Conservation (phyloP, 139 green algal genomes). For the Chlorella sorokiniana region DNA sequence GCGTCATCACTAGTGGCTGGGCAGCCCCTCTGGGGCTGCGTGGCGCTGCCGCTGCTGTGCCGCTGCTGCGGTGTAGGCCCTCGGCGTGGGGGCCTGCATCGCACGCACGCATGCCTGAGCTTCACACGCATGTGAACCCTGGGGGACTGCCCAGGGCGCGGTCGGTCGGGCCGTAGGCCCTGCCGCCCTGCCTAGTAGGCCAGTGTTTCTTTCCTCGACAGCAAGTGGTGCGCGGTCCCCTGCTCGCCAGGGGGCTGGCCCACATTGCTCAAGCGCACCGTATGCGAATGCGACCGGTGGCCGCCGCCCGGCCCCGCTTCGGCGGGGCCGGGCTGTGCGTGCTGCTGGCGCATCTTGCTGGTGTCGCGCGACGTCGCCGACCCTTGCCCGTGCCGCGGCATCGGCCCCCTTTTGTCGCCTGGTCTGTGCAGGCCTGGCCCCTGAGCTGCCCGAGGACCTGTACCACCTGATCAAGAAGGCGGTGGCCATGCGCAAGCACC, state of each 20-base stretch:
- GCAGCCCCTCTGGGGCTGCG: too few relatives aligned
- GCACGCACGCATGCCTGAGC: too few relatives aligned
- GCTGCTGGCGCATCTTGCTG: conserved; percentile 40
- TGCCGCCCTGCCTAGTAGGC: background rate
- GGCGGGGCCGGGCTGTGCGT: background rate
- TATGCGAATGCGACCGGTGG: conserved; percentile 33
- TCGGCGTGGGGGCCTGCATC: too few relatives aligned
- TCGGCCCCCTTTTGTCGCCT: background rate
- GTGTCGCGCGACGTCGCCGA: background rate
- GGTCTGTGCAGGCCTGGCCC: conserved; percentile 73
- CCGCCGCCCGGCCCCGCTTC: background rate
- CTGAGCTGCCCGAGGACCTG: conserved; percentile 98
- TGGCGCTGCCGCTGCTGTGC: too few relatives aligned
- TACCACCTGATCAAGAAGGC: conserved; percentile 99
- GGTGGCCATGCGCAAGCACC: conserved; percentile 96
- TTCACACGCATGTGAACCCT: too few relatives aligned
- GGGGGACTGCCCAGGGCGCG: too few relatives aligned
- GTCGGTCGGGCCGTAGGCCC: too few relatives aligned
- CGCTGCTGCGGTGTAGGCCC: too few relatives aligned
- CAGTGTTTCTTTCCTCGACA: background rate
- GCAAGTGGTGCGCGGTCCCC: conserved; percentile 33
- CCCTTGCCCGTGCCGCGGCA: background rate
- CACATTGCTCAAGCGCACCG: conserved; percentile 39
- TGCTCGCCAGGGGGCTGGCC: conserved; percentile 27
- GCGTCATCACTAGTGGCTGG: too few relatives aligned